Percentiles rank a stretch among this genome's conserved stretches.
Evolutionary conservation across 306 rosid species (phyloP).

Genomic region (Quercus dentata): DNA sequence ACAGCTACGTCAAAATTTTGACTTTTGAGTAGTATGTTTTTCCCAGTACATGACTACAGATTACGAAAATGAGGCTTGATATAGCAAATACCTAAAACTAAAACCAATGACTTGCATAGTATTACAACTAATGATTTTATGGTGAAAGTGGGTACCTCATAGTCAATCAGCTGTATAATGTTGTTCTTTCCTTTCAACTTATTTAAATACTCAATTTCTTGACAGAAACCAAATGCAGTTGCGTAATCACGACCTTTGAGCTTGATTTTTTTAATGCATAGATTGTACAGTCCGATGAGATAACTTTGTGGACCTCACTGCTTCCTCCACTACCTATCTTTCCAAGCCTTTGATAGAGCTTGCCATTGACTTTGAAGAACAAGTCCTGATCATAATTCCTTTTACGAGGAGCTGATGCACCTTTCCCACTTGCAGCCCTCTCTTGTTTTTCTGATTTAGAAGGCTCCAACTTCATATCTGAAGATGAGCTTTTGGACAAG

Average conservation of each 20-base stretch:
- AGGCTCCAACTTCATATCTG: constrained; percentile 51
- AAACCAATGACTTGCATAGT: background rate
- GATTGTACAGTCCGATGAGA: constrained; percentile 88
- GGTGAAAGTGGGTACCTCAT: constrained; percentile 60
- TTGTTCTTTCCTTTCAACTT: constrained; percentile 81
- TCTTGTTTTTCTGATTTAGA: constrained; percentile 61
- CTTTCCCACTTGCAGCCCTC: constrained; percentile 54
- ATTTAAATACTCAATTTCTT: constrained; percentile 91
- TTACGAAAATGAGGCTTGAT: background rate
- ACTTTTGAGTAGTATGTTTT: background rate
- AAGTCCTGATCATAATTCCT: constrained; percentile 81
- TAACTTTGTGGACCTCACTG: constrained; percentile 98
- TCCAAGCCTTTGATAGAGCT: constrained; percentile 97
- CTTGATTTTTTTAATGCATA: constrained; percentile 87
- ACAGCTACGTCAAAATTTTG: background rate
- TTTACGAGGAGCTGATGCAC: constrained; percentile 54
- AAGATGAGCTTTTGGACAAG: constrained; percentile 31
- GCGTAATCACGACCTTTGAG: constrained; percentile 95
- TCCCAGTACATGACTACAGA: background rate
- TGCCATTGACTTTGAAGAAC: constrained; percentile 90
- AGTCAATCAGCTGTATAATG: constrained; percentile 88
- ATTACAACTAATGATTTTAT: constrained; percentile 8
- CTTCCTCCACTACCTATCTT: constrained; percentile 99
- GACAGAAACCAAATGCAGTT: constrained; percentile 96
- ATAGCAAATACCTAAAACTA: constrained; percentile 14